Base-by-base conservation (phyloP, 2,329 filamentous ascomycete species). In the Phyllosticta capitalensis region DNA sequence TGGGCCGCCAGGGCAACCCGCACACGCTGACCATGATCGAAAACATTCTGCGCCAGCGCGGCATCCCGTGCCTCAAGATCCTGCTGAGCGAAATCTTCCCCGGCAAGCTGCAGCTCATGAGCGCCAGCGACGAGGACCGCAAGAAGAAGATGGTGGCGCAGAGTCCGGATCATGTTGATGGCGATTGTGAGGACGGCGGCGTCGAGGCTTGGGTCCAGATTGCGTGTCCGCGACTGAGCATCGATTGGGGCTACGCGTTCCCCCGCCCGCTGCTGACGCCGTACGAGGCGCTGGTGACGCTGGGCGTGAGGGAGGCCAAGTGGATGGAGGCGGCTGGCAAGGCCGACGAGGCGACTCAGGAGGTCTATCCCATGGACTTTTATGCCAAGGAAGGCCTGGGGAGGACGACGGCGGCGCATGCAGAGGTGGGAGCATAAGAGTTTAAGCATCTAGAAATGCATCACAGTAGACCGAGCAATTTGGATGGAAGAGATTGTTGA, bases 131-230 rank as follows among this genome's bases (percentile, higher is more conserved):
- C 14, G 58, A 33, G 17, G 45, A 53, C 4, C 28, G 21, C 9
- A 28, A n/a, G 52, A 52, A 38, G 14, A 26, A 28, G 2, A 28
- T 30, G 22, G 21, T 10, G n/a, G 9, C 17, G 22, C 52, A 24
- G 4, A 24, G 30, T 0, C 65, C 67, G 28, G 92, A 97, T 68
- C 9, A 28, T 5, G 28, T 20, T 2, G 12, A 20, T 3, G 14
- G 14, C 1, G 19, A 12, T 5, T 66, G 65, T 30, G 53, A 48
- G 6, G 54, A 60, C 1, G 66, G 66, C 33, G 92, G 97, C 68
- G 89, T 99, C 2, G 92, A 96, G 70, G 95, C 91, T 67, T 99
- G 94, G 94, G 92, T 99, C 48, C 94, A 99, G 75, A 91, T 99
- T 55, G 94, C 94, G 5, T 99, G 94, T 74, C 94, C 94, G n/a